Evolutionary conservation across 441 rosid genomes (phyloP), one percentile per base, ranked within the genome.

Genomic region (Heliophila coronopifolia): DNA sequence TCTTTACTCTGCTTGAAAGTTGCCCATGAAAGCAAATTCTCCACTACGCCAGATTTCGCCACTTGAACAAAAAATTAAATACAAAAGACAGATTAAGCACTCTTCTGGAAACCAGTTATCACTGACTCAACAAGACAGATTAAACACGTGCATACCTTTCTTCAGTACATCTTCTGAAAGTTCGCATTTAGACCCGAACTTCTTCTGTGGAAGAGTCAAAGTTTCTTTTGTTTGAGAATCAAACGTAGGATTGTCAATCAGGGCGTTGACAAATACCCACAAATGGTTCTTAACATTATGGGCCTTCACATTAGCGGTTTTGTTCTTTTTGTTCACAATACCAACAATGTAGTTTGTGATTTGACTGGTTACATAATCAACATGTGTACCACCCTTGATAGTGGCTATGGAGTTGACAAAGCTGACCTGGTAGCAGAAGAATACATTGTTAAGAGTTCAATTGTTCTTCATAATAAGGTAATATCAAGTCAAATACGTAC

Each of bases 221-320:
- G 93, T 87, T 76, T 91, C 98, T 71, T 92, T 92, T 9, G 98
- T 92, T 77, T 92, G 99, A 52, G 99, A 92, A 69, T 92, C 99
- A 61, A 92, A 92, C 34, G 97, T 97, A 46, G 96, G 96, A 56
- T 92, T 92, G 76, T 87, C 98, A 69, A 92, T 83, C 46, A 92
- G 91, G n/a, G 87, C 79, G 48, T 80, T 92, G 77, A 92, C 97
- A 75, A 92, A 92, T 27, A 92, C 89, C 99, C 99, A 92, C 51
- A 92, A 47, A 65, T 85, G 84, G 59, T 75, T 88, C 79, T 85
- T 92, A 46, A 85, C 98, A 45, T 78, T 79, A 56, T 87, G 95
- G 1, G 80, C 66, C 71, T 88, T 92, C 19, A 92, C 36, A 59
- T 83, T 85, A 24, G 88, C 92, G 61, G 48, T 80, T 73, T 85